These are phyloP conservation scores for Trichoderma sp. DNA, from an alignment of 2,329 filamentous ascomycete species.

Conservation along the genomic window DNA sequence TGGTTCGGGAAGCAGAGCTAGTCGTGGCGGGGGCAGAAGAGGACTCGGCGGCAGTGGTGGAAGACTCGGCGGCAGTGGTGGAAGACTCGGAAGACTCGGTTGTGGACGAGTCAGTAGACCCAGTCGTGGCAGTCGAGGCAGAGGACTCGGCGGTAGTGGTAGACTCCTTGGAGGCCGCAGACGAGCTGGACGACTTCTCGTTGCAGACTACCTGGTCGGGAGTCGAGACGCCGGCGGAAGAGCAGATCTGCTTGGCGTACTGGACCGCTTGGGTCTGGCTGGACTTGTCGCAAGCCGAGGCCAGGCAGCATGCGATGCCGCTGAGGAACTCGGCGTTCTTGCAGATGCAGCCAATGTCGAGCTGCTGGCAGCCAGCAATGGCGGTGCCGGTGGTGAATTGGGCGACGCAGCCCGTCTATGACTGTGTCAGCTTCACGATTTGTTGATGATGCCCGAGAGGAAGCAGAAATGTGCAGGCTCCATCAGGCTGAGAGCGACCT, in stretches of 20 bases:
- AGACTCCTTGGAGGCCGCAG: slow-evolving; percentile 19
- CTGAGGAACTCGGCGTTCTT: slow-evolving; percentile 39
- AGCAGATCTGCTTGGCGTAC: slow-evolving; percentile 41
- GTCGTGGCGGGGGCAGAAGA: not conserved
- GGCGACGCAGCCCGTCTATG: slow-evolving; percentile 34
- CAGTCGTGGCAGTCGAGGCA: slow-evolving; percentile 12
- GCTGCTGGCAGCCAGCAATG: slow-evolving; percentile 38
- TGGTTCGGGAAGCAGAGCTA: slow-evolving; percentile 16
- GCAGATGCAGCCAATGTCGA: slow-evolving; percentile 43
- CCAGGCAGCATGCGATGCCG: slow-evolving; percentile 43
- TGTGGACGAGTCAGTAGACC: slow-evolving; percentile 11
- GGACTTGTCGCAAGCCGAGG: slow-evolving; percentile 31
- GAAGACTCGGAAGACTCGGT: slow-evolving; percentile 11
- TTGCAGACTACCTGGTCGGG: slow-evolving; percentile 39
- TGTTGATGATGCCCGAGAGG: not conserved
- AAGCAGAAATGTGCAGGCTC: not conserved
- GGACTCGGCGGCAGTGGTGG: not conserved
- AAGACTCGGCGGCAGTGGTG: not conserved
- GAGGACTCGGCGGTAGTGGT: not conserved
- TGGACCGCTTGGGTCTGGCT: slow-evolving; percentile 36
- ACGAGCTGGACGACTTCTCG: slow-evolving; percentile 11
- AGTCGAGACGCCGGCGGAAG: slow-evolving; percentile 33
- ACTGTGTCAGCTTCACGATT: not conserved
- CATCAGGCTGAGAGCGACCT: not conserved
- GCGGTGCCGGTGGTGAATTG: slow-evolving; percentile 32